A percentile compares a stretch with the other conserved stretches of the same genome.
Conservation (phyloP, 2,329 filamentous ascomycete species). For the Phialocephala subalpina region DNA sequence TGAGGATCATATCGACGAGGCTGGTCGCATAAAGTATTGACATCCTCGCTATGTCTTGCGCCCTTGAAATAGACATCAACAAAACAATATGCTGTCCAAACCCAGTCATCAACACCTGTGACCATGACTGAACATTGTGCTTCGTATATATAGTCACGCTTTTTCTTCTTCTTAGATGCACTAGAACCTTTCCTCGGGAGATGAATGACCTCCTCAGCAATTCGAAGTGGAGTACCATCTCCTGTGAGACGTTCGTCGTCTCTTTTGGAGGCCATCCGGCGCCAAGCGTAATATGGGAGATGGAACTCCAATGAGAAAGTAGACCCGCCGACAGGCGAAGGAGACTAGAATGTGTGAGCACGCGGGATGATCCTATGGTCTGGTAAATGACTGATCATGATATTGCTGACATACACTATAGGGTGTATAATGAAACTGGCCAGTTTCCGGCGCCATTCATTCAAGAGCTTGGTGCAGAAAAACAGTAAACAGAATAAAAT, state of each 20-base stretch:
- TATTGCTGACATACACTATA: not conserved
- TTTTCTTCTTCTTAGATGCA: not conserved
- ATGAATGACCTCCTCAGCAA: conserved; percentile 13
- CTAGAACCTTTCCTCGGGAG: not conserved
- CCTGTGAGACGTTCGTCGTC: conserved; percentile 7
- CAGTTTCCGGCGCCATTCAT: not conserved
- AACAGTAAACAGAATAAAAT: too few species aligned
- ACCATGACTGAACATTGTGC: conserved; percentile 27
- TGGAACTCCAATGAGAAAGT: conserved; percentile 27
- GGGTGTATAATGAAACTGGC: too few species aligned
- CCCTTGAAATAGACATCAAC: conserved; percentile 26
- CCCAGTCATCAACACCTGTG: conserved; percentile 23
- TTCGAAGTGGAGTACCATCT: conserved; percentile 16
- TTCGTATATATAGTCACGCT: conserved; percentile 24
- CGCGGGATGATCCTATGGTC: too few species aligned
- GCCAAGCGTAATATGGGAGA: conserved; percentile 28
- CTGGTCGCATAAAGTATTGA: conserved; percentile 8
- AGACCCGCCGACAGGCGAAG: not conserved
- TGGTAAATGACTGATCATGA: not conserved
- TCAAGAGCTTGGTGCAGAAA: not conserved
- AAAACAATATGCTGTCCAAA: conserved; percentile 27
- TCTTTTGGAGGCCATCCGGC: not conserved
- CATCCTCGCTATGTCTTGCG: conserved; percentile 8
- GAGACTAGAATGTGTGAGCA: not conserved
- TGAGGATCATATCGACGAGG: conserved; percentile 16